phyloP scores from a whole-genome alignment of 139 green algal genomes.

The Pleodorina starrii region DNA sequence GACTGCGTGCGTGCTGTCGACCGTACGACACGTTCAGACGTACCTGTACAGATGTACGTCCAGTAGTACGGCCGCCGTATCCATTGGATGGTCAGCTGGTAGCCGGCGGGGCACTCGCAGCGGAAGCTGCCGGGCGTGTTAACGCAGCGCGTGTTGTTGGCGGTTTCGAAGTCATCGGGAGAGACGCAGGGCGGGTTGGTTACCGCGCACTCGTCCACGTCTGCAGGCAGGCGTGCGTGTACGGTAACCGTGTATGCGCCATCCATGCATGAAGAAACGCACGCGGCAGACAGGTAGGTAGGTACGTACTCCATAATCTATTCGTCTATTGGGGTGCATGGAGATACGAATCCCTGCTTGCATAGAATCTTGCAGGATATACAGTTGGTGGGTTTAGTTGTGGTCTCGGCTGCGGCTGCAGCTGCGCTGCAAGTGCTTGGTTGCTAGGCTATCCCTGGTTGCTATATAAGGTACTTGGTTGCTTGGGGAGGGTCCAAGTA shows the following conservation, averaged over 20 bases:
- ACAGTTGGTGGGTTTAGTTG: too few species aligned
- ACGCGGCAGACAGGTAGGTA: background rate
- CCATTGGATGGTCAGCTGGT: background rate
- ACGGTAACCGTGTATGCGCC: background rate
- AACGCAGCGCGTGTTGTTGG: background rate
- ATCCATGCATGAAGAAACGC: background rate
- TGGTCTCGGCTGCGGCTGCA: too few species aligned
- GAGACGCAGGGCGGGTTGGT: background rate
- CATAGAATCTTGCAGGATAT: too few species aligned
- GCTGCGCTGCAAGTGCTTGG: too few species aligned
- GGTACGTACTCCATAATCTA: too few species aligned
- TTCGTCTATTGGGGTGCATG: too few species aligned
- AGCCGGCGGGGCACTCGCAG: background rate
- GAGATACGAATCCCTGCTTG: too few species aligned
- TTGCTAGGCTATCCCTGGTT: too few species aligned
- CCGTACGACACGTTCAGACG: too few species aligned
- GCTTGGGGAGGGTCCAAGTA: too few species aligned
- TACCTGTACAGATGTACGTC: background rate
- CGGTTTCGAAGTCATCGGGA: background rate
- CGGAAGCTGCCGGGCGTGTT: slow-evolving; percentile 2
- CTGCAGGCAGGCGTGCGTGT: background rate
- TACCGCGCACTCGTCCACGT: background rate
- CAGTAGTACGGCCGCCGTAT: background rate
- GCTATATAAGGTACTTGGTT: too few species aligned
- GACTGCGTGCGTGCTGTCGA: too few species aligned